A percentile compares a stretch with the other conserved stretches of the same genome.
These are phyloP conservation scores for barley (Hordeum vulgare) DNA, from an alignment of 176 grass and related monocot species.

Conservation along the genomic window MorexV3_pseudomolecules_assembly NC_058521.1:87510852-87511351, in stretches of 20 bases:
- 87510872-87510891: constrained; percentile 93
- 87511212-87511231: constrained; percentile 83
- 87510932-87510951: constrained; percentile 76
- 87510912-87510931: constrained; percentile 99
- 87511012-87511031: constrained; percentile 77
- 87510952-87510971: constrained; percentile 84
- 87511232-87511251: constrained; percentile 85
- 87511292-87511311: constrained; percentile 74
- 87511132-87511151: constrained; percentile 62
- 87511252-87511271: constrained; percentile 90
- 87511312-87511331: background rate
- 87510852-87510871: constrained; percentile 99
- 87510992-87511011: constrained; percentile 88
- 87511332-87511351: constrained; percentile 25
- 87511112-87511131: constrained; percentile 47
- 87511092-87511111: constrained; percentile 88
- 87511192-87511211: constrained; percentile 81
- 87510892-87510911: constrained; percentile 91
- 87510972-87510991: constrained; percentile 88
- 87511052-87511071: constrained; percentile 62
- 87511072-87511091: constrained; percentile 86
- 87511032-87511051: constrained; percentile 89
- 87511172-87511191: constrained; percentile 53
- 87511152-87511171: constrained; percentile 58
- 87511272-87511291: constrained; percentile 89